Conservation (phyloP, 169 alveolate genomes). For the Plasmodium fragile region DNA sequence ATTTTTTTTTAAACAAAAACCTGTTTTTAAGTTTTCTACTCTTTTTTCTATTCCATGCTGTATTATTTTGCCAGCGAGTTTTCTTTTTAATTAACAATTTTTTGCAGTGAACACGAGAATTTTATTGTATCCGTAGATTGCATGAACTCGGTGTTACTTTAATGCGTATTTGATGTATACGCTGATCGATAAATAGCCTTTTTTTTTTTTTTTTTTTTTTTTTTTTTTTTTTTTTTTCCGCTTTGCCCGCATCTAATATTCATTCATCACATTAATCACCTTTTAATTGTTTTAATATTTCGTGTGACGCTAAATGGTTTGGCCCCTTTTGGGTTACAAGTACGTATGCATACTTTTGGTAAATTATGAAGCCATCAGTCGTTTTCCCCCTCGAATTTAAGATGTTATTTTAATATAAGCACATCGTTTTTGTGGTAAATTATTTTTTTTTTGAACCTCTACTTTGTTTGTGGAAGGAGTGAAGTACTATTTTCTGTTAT, state of each 20-base stretch:
- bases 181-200: not conserved
- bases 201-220: not conserved
- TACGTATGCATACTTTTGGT: not conserved
- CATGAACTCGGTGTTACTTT: not conserved
- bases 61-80: not conserved
- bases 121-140: not conserved
- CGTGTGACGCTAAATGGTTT: not conserved
- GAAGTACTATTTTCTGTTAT: not conserved
- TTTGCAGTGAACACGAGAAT: not conserved
- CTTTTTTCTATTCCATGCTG: not conserved
- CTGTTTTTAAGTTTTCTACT: not conserved
- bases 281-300: not conserved
- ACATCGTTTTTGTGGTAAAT: not conserved
- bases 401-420: not conserved
- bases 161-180: not conserved
- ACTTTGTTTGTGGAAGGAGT: not conserved
- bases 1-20: not conserved
- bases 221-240: not conserved
- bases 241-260: not conserved
- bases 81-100: not conserved
- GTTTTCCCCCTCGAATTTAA: not conserved
- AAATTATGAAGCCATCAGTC: not conserved
- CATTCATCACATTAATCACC: not conserved
- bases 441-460: not conserved
- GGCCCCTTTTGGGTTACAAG: not conserved